Conservation (phyloP, 371 early-diverging fungal genomes). For the Mucor sp. region DNA sequence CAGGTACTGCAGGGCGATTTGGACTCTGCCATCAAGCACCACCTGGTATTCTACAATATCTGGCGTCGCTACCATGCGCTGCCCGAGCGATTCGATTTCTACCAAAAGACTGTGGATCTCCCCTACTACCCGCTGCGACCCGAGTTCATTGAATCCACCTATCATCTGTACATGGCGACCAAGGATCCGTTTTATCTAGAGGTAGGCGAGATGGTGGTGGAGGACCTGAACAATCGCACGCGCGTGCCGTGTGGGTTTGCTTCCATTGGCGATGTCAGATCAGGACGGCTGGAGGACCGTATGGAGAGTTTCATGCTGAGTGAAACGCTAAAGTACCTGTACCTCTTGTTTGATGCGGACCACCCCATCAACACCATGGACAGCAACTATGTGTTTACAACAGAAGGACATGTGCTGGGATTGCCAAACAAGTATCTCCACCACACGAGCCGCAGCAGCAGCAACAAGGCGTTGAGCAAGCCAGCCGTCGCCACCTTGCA, state of each 20-base stretch:
- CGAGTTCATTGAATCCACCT: conserved; percentile 94
- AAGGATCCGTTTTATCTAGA: conserved; percentile 87
- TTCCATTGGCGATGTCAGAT: conserved; percentile 66
- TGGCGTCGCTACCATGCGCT: conserved; percentile 85
- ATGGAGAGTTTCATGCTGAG: conserved; percentile 97
- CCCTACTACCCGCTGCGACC: conserved; percentile 88
- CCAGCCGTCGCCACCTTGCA: not conserved
- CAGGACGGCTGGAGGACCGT: conserved; percentile 72
- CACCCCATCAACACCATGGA: conserved; percentile 66
- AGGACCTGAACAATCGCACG: conserved; percentile 74
- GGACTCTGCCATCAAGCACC: conserved; percentile 76
- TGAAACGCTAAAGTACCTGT: conserved; percentile 94
- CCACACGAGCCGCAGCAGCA: not conserved
- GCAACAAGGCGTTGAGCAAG: not conserved
- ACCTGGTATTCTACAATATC: conserved; percentile 81
- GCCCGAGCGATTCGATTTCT: conserved; percentile 87
- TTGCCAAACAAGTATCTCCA: conserved; percentile 24
- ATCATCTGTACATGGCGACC: conserved; percentile 89
- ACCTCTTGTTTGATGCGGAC: conserved; percentile 61
- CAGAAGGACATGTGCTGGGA: conserved; percentile 82
- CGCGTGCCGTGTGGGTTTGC: conserved; percentile 89
- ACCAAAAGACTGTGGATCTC: conserved; percentile 60
- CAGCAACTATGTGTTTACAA: conserved; percentile 85
- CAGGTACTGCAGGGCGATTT: conserved; percentile 86
- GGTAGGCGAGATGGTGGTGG: conserved; percentile 85